Evolutionary conservation across 192 early-diverging fungal species (phyloP).

Genomic region (Linnemannia hyalina): DNA sequence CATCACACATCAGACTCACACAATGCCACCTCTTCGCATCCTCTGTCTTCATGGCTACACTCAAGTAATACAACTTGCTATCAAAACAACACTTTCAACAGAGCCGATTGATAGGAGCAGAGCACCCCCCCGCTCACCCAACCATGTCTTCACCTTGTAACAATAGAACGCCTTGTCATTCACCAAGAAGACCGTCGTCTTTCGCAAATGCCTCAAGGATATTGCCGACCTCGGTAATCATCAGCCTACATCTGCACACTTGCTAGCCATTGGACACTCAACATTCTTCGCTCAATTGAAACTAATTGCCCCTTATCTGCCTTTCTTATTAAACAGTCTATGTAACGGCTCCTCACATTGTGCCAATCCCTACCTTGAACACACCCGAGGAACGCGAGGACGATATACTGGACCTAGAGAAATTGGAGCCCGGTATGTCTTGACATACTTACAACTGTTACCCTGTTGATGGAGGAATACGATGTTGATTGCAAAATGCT

Average conservation of each 20-base stretch:
- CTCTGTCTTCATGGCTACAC: constrained; percentile 68
- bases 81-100: not conserved
- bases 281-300: too few relatives aligned
- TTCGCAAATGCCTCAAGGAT: constrained; percentile 63
- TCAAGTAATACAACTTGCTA: constrained; percentile 29
- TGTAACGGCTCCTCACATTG: constrained; percentile 64
- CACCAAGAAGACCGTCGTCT: constrained; percentile 66
- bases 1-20: not conserved
- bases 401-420: constrained; percentile 37
- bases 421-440: constrained; percentile 57
- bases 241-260: not conserved
- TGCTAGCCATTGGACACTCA: not conserved
- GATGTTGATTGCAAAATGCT: not conserved
- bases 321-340: constrained; percentile 51
- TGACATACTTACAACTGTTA: not conserved
- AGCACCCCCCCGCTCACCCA: not conserved
- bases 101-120: not conserved
- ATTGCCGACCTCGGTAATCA: constrained; percentile 65
- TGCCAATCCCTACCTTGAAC: constrained; percentile 56
- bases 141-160: not conserved
- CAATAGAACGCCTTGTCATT: constrained; percentile 60
- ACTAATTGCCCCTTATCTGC: not conserved
- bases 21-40: constrained; percentile 60
- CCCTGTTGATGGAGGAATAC: too few relatives aligned
- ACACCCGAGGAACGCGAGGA: constrained; percentile 59